Evolutionary conservation across 2,329 filamentous ascomycete genomes (phyloP).

Genomic region (Coniochaeta prunicola): DNA sequence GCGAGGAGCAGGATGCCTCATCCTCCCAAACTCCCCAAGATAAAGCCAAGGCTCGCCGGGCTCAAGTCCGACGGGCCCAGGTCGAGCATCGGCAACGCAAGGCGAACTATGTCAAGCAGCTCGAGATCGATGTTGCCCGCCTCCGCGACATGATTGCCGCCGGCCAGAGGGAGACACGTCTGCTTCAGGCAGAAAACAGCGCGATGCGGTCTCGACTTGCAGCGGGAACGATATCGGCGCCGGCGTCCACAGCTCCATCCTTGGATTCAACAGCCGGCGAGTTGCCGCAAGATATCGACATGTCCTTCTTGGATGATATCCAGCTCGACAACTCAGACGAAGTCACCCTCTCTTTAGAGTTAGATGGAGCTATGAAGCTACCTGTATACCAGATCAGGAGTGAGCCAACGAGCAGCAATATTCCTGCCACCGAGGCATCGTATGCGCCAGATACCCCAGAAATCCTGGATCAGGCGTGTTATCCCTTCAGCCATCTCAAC

Average conservation of each 20-base stretch:
- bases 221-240: not conserved
- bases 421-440: not conserved
- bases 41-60: constrained; percentile 38
- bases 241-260: not conserved
- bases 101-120: constrained; percentile 45
- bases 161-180: constrained; percentile 29
- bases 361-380: constrained; percentile 31
- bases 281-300: not conserved
- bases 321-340: constrained; percentile 23
- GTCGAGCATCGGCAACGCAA: constrained; percentile 49
- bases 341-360: constrained; percentile 31
- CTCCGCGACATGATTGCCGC: constrained; percentile 39
- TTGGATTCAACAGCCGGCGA: not conserved
- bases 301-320: constrained; percentile 22
- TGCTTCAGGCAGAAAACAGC: constrained; percentile 35
- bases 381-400: constrained; percentile 34
- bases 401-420: constrained; percentile 2
- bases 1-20: constrained; percentile 4
- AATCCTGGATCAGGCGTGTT: not conserved
- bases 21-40: constrained; percentile 16
- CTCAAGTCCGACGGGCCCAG: constrained; percentile 46
- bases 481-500: constrained; percentile 19
- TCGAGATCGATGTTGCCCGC: constrained; percentile 42
- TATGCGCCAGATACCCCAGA: not conserved
- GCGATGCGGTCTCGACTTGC: constrained; percentile 28